Evolutionary conservation across 495 filamentous ascomycete species (phyloP).

Genomic region (Aspergillus carlsbadensis): DNA sequence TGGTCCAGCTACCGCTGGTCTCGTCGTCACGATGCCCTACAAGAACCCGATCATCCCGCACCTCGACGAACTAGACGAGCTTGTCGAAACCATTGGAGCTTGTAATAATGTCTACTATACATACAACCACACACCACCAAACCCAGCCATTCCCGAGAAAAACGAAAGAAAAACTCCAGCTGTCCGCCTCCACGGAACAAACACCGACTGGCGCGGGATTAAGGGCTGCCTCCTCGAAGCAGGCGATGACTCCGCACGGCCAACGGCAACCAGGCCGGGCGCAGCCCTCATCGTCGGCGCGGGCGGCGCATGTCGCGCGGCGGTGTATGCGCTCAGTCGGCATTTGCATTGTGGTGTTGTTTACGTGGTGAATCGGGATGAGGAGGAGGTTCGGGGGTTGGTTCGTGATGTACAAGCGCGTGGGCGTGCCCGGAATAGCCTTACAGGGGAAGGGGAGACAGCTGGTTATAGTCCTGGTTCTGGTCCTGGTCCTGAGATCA

Average conservation of each 20-base stretch:
- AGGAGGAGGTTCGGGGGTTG: constrained; percentile 55
- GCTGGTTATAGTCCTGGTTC: too few relatives aligned
- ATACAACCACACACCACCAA: too few relatives aligned
- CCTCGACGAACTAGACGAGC: constrained; percentile 54
- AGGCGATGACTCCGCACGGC: constrained; percentile 36
- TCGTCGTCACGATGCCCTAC: constrained; percentile 25
- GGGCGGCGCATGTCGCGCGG: constrained; percentile 61
- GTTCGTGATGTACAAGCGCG: constrained; percentile 41
- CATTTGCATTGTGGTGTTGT: constrained; percentile 55
- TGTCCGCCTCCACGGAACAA: constrained; percentile 59
- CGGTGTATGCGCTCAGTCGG: constrained; percentile 59
- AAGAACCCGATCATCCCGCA: constrained; percentile 58
- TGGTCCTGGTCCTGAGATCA: constrained; percentile 26
- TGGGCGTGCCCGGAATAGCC: too few relatives aligned
- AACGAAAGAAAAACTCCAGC: too few relatives aligned
- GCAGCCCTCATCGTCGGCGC: constrained; percentile 55
- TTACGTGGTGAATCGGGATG: constrained; percentile 66
- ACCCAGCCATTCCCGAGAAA: too few relatives aligned
- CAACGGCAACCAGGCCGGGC: constrained; percentile 8
- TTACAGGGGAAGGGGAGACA: too few relatives aligned
- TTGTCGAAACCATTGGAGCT: constrained; percentile 54
- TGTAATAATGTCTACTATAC: neutral
- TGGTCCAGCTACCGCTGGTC: constrained; percentile 17
- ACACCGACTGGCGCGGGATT: constrained; percentile 68
- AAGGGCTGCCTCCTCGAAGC: constrained; percentile 50